Base-by-base conservation (phyloP, 83 land plant species). In the Isoetes engelmannii region DNA sequence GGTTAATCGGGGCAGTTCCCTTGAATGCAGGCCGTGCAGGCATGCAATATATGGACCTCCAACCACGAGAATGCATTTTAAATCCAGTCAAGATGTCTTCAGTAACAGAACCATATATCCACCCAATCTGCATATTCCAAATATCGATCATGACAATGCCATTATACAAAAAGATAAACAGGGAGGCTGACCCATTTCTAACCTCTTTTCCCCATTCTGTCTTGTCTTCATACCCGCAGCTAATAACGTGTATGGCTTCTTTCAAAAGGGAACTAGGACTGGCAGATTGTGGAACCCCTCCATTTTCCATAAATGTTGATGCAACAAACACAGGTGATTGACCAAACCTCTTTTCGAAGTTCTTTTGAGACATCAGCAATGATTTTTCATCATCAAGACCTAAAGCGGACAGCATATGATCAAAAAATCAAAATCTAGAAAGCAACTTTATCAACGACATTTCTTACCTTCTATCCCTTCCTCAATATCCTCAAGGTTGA, bases 181-280 rank as follows among this genome's bases (percentile, higher is more conserved):
- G 3, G 55, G 55, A 12, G 0, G 55, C 17, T 12, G 55, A 3
- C 15, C 55, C 55, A 0, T 51, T 51, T 51, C 13, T 19, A 7
- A 86, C 90, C 90, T 86, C 90, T 77, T 82, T 86, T 47, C 90
- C 90, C 90, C 90, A 86, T 49, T 86, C 90, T 47, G 81, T 59
- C 70, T 86, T 86, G 70, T 86, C 90, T 58, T 86, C 90, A 58
- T 86, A 86, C 0, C 90, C 90, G 66, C 90, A 86, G 61, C 90
- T 86, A 47, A 86, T 86, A 4, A 84, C 90, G 79, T 86, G 90
- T 43, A 86, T 86, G 28, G 90, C 90, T 77, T 86, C 90, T 60
- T 77, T 84, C 37, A 86, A 63, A 13, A 84, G 73, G 19, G 79
- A 69, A 15, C 83, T 81, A 37, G 87, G 85, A 69, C 80, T 80